Conservation (phyloP, 495 filamentous ascomycete species). For the Staphylotrichum tortipilum region DNA sequence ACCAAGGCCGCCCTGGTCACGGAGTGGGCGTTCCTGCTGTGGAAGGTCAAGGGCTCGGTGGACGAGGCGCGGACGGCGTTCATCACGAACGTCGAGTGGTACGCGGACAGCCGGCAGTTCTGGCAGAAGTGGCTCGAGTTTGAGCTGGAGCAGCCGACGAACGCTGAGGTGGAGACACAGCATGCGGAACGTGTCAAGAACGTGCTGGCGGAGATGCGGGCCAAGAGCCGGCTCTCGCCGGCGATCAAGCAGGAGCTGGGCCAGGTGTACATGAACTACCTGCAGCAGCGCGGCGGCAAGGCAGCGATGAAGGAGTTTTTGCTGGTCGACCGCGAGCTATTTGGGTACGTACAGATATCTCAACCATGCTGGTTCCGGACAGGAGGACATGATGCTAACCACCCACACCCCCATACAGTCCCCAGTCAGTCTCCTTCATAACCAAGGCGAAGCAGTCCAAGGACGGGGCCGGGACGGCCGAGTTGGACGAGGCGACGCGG, state of each 20-base stretch:
- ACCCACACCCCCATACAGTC: slow-evolving; percentile 31
- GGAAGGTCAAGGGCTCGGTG: slow-evolving; percentile 79
- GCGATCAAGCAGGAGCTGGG: slow-evolving; percentile 66
- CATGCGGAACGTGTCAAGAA: slow-evolving; percentile 69
- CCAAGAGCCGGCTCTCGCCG: slow-evolving; percentile 62
- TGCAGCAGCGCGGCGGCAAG: slow-evolving; percentile 76
- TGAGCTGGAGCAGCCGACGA: slow-evolving; percentile 81
- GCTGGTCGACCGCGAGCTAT: slow-evolving; percentile 73
- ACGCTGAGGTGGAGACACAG: slow-evolving; percentile 49
- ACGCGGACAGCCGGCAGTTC: slow-evolving; percentile 81
- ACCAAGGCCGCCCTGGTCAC: slow-evolving; percentile 81
- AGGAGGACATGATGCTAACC: slow-evolving; percentile 9
- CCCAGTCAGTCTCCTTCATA: slow-evolving; percentile 40
- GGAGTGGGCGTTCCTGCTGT: slow-evolving; percentile 82
- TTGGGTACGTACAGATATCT: slow-evolving; percentile 58
- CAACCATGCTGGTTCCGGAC: neutral
- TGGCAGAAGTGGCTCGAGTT: slow-evolving; percentile 86
- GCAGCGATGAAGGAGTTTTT: slow-evolving; percentile 82
- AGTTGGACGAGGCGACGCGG: slow-evolving; percentile 55
- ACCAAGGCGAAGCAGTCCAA: slow-evolving; percentile 37
- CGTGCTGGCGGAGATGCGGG: slow-evolving; percentile 69
- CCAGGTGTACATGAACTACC: slow-evolving; percentile 71
- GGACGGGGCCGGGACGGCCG: slow-evolving; percentile 51
- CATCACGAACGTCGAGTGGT: slow-evolving; percentile 73
- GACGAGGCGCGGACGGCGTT: slow-evolving; percentile 85